phyloP scores from a whole-genome alignment of 805 yeast genomes.

The Dipodascopsis uninucleata region DNA sequence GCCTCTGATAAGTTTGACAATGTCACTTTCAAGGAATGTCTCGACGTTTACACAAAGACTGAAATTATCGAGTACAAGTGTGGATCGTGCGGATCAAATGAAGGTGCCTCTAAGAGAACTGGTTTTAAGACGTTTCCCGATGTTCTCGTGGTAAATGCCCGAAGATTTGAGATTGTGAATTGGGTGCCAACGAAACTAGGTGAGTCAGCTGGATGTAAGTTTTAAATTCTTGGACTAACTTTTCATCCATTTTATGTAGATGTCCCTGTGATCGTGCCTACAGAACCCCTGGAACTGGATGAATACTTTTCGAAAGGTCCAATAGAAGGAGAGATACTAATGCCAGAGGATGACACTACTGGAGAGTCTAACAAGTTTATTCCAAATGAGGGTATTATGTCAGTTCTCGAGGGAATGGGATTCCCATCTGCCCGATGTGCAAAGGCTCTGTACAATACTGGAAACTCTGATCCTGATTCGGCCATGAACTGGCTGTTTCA shows the following conservation, averaged over 20 bases:
- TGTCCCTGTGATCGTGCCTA: constrained; percentile 60
- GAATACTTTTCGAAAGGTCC: constrained; percentile 43
- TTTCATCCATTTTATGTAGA: constrained; percentile 35
- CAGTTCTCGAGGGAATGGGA: constrained; percentile 75
- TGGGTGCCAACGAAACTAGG: constrained; percentile 82
- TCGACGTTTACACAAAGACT: constrained; percentile 44
- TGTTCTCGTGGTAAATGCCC: constrained; percentile 66
- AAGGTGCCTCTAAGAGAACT: constrained; percentile 42
- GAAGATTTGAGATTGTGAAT: constrained; percentile 75
- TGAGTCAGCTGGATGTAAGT: too few species aligned
- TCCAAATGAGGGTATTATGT: constrained; percentile 55
- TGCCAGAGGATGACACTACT: constrained; percentile 42
- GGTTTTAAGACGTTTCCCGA: constrained; percentile 65
- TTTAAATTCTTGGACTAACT: not conserved
- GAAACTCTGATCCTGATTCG: constrained; percentile 58
- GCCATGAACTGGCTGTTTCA: constrained; percentile 90
- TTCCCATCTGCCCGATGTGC: constrained; percentile 64
- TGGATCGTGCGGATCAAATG: constrained; percentile 46
- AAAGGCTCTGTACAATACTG: constrained; percentile 69
- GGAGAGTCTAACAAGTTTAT: constrained; percentile 38
- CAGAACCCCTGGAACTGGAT: constrained; percentile 45
- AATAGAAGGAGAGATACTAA: constrained; percentile 40
- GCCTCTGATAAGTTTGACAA: constrained; percentile 48
- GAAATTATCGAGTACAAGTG: constrained; percentile 66
- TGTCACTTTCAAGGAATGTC: constrained; percentile 49